Evolutionary conservation across 257 asterid genomes (phyloP).

Genomic region (Catharanthus roseus): DNA sequence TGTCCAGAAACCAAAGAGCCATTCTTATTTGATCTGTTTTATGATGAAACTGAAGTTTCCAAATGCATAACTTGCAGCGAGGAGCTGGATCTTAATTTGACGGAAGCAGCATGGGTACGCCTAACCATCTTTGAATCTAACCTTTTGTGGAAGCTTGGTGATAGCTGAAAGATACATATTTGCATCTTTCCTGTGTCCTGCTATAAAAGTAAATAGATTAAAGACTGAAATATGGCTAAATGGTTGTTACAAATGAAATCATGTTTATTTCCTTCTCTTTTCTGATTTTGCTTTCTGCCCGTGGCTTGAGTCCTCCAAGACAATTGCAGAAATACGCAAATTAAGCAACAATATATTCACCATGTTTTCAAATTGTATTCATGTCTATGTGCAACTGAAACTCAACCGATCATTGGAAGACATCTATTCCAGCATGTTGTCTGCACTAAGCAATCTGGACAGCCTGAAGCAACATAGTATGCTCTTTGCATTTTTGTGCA

Average conservation of each 20-base stretch:
- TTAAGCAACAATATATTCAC: neutral
- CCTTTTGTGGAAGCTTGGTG: neutral
- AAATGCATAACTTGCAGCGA: conserved; percentile 58
- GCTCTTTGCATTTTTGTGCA: too few species aligned
- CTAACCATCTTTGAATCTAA: conserved; percentile 12
- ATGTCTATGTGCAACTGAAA: too few species aligned
- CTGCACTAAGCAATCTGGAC: too few species aligned
- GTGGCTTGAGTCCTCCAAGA: too few species aligned
- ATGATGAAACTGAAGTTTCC: conserved; percentile 14
- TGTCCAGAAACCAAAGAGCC: neutral
- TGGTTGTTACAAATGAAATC: neutral
- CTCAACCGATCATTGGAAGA: too few species aligned
- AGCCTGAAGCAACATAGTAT: too few species aligned
- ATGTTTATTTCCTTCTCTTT: neutral
- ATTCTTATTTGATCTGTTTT: conserved; percentile 9
- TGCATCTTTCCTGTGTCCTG: neutral
- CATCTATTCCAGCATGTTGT: too few species aligned
- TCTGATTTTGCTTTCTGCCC: too few species aligned
- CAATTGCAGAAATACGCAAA: too few species aligned
- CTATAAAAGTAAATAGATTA: neutral
- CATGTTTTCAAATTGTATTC: too few species aligned
- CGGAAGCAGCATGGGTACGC: conserved; percentile 98
- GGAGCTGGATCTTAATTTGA: conserved; percentile 82
- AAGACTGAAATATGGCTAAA: neutral
- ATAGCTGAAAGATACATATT: neutral